Evolutionary conservation across 176 grass and related monocot species (phyloP).

Genomic region (Metroxylon sagu): DNA sequence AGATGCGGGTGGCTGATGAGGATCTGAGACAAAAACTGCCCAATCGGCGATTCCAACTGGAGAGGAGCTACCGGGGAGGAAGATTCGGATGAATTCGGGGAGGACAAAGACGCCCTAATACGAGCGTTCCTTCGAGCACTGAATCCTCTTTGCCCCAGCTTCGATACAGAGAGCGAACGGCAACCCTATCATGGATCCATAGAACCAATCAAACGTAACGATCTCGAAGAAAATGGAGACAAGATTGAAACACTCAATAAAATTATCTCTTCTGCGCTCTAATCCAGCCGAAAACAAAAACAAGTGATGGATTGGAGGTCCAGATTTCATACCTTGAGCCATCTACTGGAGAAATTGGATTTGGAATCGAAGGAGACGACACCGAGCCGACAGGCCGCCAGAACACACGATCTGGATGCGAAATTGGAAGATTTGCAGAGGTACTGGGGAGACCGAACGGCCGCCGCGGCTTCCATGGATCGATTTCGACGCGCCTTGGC

Average conservation of each 20-base stretch:
- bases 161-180: conserved; percentile 12
- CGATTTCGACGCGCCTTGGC: neutral
- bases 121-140: conserved; percentile 28
- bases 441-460: conserved; percentile 48
- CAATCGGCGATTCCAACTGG: conserved; percentile 72
- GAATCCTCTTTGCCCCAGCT: conserved; percentile 29
- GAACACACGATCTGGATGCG: conserved; percentile 12
- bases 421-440: conserved; percentile 26
- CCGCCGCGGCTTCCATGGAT: conserved; percentile 42
- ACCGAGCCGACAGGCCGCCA: conserved; percentile 4
- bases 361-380: conserved; percentile 31
- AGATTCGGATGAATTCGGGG: conserved; percentile 33
- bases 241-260: neutral
- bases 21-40: conserved; percentile 85
- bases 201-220: neutral
- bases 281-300: no score
- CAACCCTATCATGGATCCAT: conserved; percentile 40
- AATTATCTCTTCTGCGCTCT: neutral
- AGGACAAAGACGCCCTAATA: conserved; percentile 40
- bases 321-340: conserved; percentile 43
- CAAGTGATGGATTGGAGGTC: neutral
- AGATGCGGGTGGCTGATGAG: conserved; percentile 83
- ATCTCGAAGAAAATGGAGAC: neutral
- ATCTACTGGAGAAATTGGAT: conserved; percentile 23
- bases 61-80: conserved; percentile 73